Percentiles rank a stretch among this genome's conserved stretches.
Evolutionary conservation across 805 yeast species (phyloP).

Genomic region (Sugiyamaella valdiviana): DNA sequence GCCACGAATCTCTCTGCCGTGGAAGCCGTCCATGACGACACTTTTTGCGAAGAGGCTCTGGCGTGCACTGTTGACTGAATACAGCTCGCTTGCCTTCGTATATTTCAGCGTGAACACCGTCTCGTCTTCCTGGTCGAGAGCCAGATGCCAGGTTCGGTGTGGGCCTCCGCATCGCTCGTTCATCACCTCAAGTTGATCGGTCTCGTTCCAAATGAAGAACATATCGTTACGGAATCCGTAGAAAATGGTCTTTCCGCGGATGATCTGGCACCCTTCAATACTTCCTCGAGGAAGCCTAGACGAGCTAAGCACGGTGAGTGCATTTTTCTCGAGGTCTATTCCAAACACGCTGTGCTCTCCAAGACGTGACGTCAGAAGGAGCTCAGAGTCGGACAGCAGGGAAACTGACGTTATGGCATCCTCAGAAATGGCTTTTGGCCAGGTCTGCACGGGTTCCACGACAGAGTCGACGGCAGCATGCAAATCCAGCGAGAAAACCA

Average conservation of each 20-base stretch:
- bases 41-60: conserved; percentile 7
- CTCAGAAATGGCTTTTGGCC: conserved; percentile 19
- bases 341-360: conserved; percentile 22
- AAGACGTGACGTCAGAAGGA: conserved; percentile 21
- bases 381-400: conserved; percentile 3
- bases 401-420: conserved; percentile 27
- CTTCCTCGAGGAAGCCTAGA: conserved; percentile 71
- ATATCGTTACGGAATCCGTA: conserved; percentile 79
- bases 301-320: conserved; percentile 23
- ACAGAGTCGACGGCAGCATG: background rate
- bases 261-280: conserved; percentile 60
- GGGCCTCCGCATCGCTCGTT: conserved; percentile 85
- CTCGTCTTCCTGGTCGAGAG: conserved; percentile 18
- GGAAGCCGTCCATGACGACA: conserved; percentile 57
- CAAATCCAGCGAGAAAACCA: conserved; percentile 42
- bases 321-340: background rate
- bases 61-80: conserved; percentile 31
- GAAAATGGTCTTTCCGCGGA: conserved; percentile 36
- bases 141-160: conserved; percentile 74
- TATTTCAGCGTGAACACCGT: conserved; percentile 45
- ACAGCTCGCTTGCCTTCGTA: conserved; percentile 46
- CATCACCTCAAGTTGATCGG: conserved; percentile 60
- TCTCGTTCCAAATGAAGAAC: conserved; percentile 79
- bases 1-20: conserved; percentile 87
- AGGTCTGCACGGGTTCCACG: background rate